Percentiles rank a stretch among this genome's conserved stretches.
Evolutionary conservation across 2,329 filamentous ascomycete genomes (phyloP).

Genomic region (Arthrinium phaeospermum): DNA sequence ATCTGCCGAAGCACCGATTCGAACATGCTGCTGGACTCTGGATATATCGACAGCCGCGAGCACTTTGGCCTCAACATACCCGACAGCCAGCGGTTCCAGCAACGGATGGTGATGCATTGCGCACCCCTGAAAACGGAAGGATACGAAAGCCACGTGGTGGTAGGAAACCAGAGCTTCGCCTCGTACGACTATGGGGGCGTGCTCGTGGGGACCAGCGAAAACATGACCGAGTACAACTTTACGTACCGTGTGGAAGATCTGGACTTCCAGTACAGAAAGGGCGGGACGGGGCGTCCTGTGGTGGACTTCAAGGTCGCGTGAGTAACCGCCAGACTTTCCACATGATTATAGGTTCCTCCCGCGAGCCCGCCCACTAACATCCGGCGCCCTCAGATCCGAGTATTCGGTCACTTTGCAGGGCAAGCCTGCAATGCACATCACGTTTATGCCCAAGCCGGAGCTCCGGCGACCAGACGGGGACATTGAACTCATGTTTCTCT

Average conservation of each 20-base stretch:
- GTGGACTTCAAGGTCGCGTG: not conserved
- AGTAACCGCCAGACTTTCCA: not conserved
- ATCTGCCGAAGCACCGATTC: conserved; percentile 22
- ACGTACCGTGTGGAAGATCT: not conserved
- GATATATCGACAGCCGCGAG: conserved; percentile 26
- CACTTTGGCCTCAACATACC: conserved; percentile 27
- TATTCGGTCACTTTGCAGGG: not conserved
- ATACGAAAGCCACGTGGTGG: not conserved
- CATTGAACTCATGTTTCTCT: conserved; percentile 22
- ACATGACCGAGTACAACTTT: not conserved
- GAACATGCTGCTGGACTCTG: conserved; percentile 25
- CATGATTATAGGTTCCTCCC: too few relatives aligned
- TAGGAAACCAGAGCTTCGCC: not conserved
- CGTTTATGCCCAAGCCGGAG: conserved; percentile 19
- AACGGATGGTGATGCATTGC: conserved; percentile 22
- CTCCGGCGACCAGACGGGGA: conserved; percentile 19
- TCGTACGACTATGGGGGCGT: not conserved
- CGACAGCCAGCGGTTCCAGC: conserved; percentile 19
- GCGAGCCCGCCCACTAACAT: not conserved
- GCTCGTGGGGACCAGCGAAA: not conserved
- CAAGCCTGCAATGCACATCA: too few relatives aligned
- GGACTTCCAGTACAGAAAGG: not conserved
- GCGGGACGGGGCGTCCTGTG: not conserved
- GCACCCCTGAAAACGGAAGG: not conserved
- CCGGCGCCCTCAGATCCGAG: not conserved